phyloP scores from a whole-genome alignment of 352 stramenopile species.

The Plasmopara viticola region DNA sequence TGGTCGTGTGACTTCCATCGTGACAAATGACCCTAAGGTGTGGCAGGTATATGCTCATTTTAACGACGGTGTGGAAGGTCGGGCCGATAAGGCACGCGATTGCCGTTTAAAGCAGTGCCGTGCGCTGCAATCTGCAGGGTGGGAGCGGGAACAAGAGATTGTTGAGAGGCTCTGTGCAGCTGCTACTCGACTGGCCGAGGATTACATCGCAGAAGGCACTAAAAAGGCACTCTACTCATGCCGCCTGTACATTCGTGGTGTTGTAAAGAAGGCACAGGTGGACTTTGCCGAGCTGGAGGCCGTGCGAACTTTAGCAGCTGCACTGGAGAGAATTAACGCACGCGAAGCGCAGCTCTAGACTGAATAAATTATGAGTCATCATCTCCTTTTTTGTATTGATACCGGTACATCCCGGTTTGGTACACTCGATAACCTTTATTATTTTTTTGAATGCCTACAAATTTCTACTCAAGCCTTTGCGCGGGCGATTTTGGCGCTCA shows the following conservation, averaged over 20 bases:
- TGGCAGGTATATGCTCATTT: conserved; percentile 83
- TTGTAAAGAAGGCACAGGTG: conserved; percentile 74
- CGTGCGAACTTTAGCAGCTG: conserved; percentile 37
- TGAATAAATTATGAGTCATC: background rate
- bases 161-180: conserved; percentile 58
- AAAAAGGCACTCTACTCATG: conserved; percentile 77
- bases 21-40: conserved; percentile 71
- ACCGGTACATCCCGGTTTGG: background rate
- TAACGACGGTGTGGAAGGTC: conserved; percentile 52
- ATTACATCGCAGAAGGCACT: conserved; percentile 64
- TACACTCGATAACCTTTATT: background rate
- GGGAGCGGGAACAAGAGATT: conserved; percentile 52
- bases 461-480: conserved; percentile 11
- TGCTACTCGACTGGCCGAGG: conserved; percentile 44
- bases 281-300: conserved; percentile 51
- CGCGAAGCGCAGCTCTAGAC: conserved; percentile 48
- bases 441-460: conserved; percentile 11
- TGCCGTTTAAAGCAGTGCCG: conserved; percentile 76
- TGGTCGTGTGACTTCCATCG: conserved; percentile 66
- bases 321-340: conserved; percentile 47
- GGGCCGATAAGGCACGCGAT: conserved; percentile 65
- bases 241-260: conserved; percentile 62
- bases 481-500: conserved; percentile 26
- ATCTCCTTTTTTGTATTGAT: background rate
- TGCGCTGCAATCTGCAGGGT: conserved; percentile 57